These are phyloP conservation scores for Linum lewisii DNA, from an alignment of 345 rosid species.

Conservation along the genomic window DNA sequence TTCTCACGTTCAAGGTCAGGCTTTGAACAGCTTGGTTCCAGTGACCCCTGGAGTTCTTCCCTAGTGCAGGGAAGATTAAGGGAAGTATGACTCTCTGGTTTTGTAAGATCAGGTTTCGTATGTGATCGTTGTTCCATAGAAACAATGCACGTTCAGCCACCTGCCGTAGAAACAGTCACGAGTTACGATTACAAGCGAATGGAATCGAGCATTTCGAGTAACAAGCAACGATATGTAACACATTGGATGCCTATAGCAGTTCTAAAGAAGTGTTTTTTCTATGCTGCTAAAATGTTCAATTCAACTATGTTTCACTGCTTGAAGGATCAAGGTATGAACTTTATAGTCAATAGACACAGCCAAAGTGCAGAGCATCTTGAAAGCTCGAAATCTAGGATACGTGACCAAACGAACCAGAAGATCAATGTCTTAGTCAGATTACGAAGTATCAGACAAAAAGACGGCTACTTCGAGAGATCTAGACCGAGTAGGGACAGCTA, in stretches of 20 bases:
- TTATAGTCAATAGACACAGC: neutral
- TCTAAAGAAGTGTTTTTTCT: no score
- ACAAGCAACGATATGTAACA: no score
- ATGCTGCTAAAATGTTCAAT: no score
- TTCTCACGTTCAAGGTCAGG: neutral
- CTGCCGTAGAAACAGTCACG: neutral
- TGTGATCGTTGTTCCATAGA: slow-evolving; percentile 5
- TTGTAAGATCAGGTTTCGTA: neutral
- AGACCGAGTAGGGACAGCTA: no score
- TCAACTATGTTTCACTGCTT: no score
- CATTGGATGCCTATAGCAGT: no score
- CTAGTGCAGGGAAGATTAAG: slow-evolving; percentile 1
- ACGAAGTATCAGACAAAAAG: no score
- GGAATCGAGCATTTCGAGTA: no score
- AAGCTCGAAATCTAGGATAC: neutral
- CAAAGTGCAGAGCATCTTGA: neutral
- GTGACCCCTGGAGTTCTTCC: slow-evolving; percentile 2
- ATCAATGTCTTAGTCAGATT: no score
- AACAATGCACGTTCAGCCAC: slow-evolving; percentile 4
- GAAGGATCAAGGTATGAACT: neutral
- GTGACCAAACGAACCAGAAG: no score
- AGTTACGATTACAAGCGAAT: neutral
- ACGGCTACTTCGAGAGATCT: no score
- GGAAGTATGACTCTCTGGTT: neutral
- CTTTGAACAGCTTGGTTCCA: slow-evolving; percentile 5